These are phyloP conservation scores for Lactarius sp. DNA, from an alignment of 768 basidiomycete genomes.

Conservation along the genomic window DNA sequence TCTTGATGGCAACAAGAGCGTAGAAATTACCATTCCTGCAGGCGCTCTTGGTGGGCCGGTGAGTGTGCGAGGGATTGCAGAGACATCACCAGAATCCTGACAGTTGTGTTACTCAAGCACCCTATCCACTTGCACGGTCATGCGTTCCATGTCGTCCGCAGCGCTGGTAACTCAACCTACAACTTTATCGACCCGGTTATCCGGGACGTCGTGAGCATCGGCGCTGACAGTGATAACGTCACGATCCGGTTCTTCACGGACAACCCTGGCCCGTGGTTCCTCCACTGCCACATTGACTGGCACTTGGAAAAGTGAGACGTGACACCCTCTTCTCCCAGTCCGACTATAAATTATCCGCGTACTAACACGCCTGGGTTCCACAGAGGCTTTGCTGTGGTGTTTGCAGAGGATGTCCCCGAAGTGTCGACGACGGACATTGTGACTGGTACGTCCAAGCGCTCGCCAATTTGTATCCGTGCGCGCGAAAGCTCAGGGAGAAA, in stretches of 20 bases:
- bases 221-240: conserved; percentile 13
- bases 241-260: conserved; percentile 28
- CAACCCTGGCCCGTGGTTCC: conserved; percentile 17
- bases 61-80: too few relatives aligned
- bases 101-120: too few relatives aligned
- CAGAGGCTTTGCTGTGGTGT: conserved; percentile 10
- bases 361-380: neutral
- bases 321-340: too few relatives aligned
- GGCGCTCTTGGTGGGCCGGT: neutral
- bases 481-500: neutral
- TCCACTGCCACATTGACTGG: conserved; percentile 33
- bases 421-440: neutral
- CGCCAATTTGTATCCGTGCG: neutral
- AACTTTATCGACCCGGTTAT: conserved; percentile 38
- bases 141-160: too few relatives aligned
- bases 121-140: too few relatives aligned
- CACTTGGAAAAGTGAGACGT: conserved; percentile 21
- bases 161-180: neutral
- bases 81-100: neutral
- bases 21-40: conserved; percentile 36
- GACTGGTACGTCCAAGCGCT: conserved; percentile 1
- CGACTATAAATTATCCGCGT: too few relatives aligned
- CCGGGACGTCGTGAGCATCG: conserved; percentile 39
- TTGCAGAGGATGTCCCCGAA: conserved; percentile 12
- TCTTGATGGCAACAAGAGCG: conserved; percentile 42